These are phyloP conservation scores for Fraxinus latifolia DNA, from an alignment of 305 asterid species.

Conservation along the genomic window DNA sequence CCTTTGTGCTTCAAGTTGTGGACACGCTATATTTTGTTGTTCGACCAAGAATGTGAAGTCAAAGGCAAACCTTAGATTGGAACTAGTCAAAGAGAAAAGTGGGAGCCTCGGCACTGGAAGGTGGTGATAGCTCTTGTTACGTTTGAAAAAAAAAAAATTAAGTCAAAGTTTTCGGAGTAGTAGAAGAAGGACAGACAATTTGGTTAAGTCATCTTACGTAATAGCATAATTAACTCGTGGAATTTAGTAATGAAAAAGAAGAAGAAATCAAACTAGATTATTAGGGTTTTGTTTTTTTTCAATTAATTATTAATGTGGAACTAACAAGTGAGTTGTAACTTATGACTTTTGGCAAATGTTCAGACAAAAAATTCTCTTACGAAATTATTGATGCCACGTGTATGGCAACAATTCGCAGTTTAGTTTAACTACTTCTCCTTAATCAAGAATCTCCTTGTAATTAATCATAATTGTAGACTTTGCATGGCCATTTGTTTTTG, in stretches of 20 bases:
- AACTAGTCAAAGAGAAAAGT: not conserved
- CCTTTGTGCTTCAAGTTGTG: not conserved
- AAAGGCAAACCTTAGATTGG: not conserved
- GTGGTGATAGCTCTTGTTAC: not conserved
- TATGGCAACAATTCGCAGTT: constrained; percentile 5
- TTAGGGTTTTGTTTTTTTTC: not conserved
- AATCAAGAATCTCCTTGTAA: constrained; percentile 1
- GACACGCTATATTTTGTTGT: not conserved
- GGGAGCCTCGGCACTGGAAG: not conserved
- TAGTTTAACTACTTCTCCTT: not conserved
- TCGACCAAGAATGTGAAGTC: not conserved
- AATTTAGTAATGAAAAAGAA: not conserved
- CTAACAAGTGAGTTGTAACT: not conserved
- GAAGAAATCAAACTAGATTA: not conserved
- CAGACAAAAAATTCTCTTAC: not conserved
- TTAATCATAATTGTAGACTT: not conserved
- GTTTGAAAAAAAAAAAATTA: not conserved
- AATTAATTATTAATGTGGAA: not conserved
- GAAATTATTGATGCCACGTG: constrained; percentile 2
- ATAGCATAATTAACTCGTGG: not conserved
- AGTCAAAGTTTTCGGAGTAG: not conserved
- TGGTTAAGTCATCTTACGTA: not conserved
- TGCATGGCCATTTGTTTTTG: not conserved
- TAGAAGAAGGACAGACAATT: not conserved
- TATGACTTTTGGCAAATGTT: not conserved